A percentile compares a stretch with the other conserved stretches of the same genome.
Evolutionary conservation across 495 filamentous ascomycete genomes (phyloP).

Genomic region (Penicillium subrubescens): DNA sequence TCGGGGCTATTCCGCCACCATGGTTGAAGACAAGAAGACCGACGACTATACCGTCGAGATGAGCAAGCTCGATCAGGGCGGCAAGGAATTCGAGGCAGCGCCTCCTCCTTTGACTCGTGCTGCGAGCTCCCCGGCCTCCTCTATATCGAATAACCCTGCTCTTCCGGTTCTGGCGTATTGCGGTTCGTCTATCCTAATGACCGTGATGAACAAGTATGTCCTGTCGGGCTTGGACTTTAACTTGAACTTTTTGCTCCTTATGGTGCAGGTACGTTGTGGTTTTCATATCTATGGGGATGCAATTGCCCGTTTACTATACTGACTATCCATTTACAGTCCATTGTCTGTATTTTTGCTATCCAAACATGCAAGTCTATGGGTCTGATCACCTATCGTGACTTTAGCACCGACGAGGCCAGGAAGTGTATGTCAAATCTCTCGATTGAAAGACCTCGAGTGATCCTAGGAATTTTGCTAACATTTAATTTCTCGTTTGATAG

Average conservation of each 20-base stretch:
- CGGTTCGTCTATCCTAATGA: conserved; percentile 95
- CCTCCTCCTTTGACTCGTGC: conserved; percentile 44
- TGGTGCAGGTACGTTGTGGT: conserved; percentile 73
- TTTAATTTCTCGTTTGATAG: conserved; percentile 43
- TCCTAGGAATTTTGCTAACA: conserved; percentile 1
- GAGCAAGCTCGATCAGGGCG: conserved; percentile 64
- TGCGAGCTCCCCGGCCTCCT: conserved; percentile 30
- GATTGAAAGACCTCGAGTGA: conserved; percentile 21
- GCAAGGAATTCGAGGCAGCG: conserved; percentile 53
- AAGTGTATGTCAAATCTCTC: conserved; percentile 67
- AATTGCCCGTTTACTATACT: conserved; percentile 3
- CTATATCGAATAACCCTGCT: conserved; percentile 68
- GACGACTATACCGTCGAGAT: conserved; percentile 79
- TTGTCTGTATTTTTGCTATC: conserved; percentile 91
- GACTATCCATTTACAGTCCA: conserved; percentile 58
- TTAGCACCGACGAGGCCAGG: conserved; percentile 84
- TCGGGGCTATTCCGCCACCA: conserved; percentile 32
- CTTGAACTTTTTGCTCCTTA: conserved; percentile 93
- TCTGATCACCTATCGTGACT: conserved; percentile 88
- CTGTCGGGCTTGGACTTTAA: conserved; percentile 90
- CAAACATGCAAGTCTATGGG: conserved; percentile 77
- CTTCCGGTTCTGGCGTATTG: conserved; percentile 90
- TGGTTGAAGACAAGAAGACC: conserved; percentile 83
- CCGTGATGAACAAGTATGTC: conserved; percentile 98
- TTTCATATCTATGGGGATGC: neutral